Evolutionary conservation across 1,284 basidiomycete genomes (phyloP), one percentile per base, ranked within the genome.

Genomic region (Pascua sp.): DNA sequence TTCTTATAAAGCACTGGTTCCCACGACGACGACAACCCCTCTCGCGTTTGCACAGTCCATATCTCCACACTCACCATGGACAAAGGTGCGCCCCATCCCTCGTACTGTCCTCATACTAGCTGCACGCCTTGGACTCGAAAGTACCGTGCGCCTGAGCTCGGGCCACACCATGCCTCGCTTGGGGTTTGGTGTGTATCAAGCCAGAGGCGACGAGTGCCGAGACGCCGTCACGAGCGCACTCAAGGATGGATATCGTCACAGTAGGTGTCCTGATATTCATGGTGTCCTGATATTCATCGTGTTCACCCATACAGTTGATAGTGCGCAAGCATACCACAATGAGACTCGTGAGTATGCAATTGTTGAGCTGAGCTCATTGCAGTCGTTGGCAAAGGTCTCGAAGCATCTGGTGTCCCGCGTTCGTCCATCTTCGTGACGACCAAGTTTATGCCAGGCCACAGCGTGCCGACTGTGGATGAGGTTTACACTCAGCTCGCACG

Each of bases 131-230:
- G 55, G 69, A 0, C 55, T 75, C 32, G 50, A 64, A 9, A 67
- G 66, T 38, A 70, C 71, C 3, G 57, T 74, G 53, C 69, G 67
- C 44, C 68, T 79, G 17, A 47, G 63, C 17, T 71, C 68, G 12
- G 77, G 77, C 17, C 46, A 63, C 42, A 42, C 60, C 37, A 85
- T 92, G 76, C 90, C 90, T 44, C 74, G 83, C n/a, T 80, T 93
- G 1, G 90, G 90, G 1, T 85, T 91, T 54, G 90, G 90, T 13
- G 87, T 91, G 11, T 93, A 87, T 68, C 83, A 86, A 87, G 87
- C 77, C 80, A 54, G 64, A 42, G 84, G 70, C 77, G 60, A 84
- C 62, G 81, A 83, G 24, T 80, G 79, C 53, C 80, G 78, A 38
- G 70, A 81, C 0, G 85, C 86, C 11, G 83, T 85, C n/a, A 70